Evolutionary conservation across 805 yeast genomes (phyloP), one percentile per base, ranked within the genome.

Genomic region (Ogataea ganodermae): DNA sequence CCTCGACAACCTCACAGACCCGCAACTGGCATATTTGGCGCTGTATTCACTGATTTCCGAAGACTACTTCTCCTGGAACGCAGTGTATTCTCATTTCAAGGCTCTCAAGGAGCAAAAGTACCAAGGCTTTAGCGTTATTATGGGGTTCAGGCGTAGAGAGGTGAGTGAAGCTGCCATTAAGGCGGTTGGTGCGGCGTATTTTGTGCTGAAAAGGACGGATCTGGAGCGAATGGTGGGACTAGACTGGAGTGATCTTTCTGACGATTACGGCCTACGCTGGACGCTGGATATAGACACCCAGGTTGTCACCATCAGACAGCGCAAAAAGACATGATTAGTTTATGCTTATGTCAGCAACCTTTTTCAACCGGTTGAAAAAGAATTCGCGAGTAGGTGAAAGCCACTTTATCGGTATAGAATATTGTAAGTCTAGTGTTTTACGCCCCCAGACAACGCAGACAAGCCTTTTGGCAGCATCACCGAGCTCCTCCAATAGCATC

Each of bases 101-200:
- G 10, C 20, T 1, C 61, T 57, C 24, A 41, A 28, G 18, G 58
- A 1, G 4, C 18, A 32, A 6, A 37, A 56, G 0, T 45, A 45
- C 31, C 18, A 16, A 23, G 35, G 42, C 35, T 52, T 40, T 24
- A 43, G 45, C 5, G 50, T 52, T 17, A 59, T 79, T 5, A 78
- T 80, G 83, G 49, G 62, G 14, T 66, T 71, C 49, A 82, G 83
- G 0, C 50, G 68, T 4, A 44, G 58, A 0, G 39, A 40, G 7
- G 68, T 79, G 59, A 42, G 69, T 2, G 39, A 46, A 4, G 55
- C 59, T 28, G 71, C 77, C 42, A 57, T 72, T 3, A 46, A 49
- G 17, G 61, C 69, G 31, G 58, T 79, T 7, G 54, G 56, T 12
- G 55, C 44, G 20, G 60, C 81, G 1, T 80, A 74, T 51, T 78